These are phyloP conservation scores for Agrocybe praecox DNA, from an alignment of 768 basidiomycete species.

Conservation along the genomic window DNA sequence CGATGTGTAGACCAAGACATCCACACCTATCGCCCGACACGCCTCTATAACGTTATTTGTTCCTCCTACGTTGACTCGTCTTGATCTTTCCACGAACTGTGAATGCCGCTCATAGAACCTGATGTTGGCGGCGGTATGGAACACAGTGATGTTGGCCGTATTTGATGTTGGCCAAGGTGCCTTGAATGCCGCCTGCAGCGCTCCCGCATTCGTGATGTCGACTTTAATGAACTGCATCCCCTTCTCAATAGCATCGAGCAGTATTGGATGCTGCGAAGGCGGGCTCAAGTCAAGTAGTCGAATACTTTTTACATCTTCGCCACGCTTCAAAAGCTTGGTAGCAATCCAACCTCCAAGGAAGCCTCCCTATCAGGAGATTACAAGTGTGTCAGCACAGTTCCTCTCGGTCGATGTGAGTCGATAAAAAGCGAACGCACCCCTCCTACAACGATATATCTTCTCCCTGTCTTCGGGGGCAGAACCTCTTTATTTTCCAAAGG, in stretches of 20 bases:
- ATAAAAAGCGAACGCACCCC: constrained; percentile 49
- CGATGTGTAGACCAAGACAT: constrained; percentile 69
- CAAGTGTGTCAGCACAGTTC: no score
- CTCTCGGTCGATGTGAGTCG: no score
- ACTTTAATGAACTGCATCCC: constrained; percentile 60
- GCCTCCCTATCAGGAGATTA: no score
- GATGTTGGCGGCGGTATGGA: constrained; percentile 79
- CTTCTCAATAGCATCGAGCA: constrained; percentile 51
- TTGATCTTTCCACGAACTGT: constrained; percentile 53
- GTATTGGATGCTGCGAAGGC: constrained; percentile 51
- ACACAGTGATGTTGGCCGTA: constrained; percentile 57
- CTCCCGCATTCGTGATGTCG: constrained; percentile 55
- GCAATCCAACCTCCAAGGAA: constrained; percentile 83
- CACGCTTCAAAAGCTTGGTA: constrained; percentile 64
- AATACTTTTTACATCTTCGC: constrained; percentile 67
- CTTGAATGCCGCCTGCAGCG: constrained; percentile 62
- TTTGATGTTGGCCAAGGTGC: constrained; percentile 58
- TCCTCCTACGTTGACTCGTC: constrained; percentile 65
- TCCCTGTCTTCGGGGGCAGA: constrained; percentile 69
- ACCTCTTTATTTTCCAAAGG: constrained; percentile 40
- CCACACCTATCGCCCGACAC: constrained; percentile 54
- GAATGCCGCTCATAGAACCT: constrained; percentile 72
- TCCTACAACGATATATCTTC: constrained; percentile 76
- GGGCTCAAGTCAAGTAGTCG: constrained; percentile 68
- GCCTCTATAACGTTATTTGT: constrained; percentile 70